Evolutionary conservation across 768 basidiomycete genomes (phyloP).

Genomic region (Rhodotorula paludigena): DNA sequence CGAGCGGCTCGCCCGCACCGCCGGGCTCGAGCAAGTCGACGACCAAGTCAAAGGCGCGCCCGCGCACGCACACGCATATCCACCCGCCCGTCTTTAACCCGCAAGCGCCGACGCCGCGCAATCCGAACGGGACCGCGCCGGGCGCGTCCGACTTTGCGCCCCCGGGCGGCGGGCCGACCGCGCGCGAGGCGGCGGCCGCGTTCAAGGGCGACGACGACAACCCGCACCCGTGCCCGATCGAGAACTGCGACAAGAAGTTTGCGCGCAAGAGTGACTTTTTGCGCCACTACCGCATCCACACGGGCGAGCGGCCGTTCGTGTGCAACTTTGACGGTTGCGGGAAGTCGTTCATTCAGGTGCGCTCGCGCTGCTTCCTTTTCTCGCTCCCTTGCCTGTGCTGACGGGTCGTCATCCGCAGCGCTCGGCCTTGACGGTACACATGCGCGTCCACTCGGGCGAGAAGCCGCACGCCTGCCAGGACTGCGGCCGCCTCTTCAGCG

Average conservation of each 20-base stretch:
- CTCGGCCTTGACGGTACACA: constrained; percentile 80
- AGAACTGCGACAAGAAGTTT: constrained; percentile 70
- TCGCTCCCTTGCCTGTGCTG: too few relatives aligned
- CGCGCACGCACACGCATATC: background rate
- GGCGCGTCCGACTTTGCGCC: constrained; percentile 32
- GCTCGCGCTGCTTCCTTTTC: constrained; percentile 11
- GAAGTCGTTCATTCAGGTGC: constrained; percentile 86
- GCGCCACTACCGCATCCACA: constrained; percentile 83
- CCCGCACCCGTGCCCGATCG: constrained; percentile 33
- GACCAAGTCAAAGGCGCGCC: constrained; percentile 1
- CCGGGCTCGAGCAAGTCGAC: background rate
- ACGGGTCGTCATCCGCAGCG: constrained; percentile 56
- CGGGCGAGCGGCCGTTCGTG: constrained; percentile 78
- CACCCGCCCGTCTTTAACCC: constrained; percentile 23
- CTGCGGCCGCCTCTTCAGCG: constrained; percentile 78
- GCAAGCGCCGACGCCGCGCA: constrained; percentile 28
- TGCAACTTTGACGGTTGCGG: constrained; percentile 68
- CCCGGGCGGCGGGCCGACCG: constrained; percentile 27
- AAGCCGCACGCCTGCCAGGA: constrained; percentile 85
- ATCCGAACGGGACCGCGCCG: constrained; percentile 32
- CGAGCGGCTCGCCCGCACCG: constrained; percentile 4
- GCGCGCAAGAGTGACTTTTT: constrained; percentile 75
- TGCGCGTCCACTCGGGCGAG: constrained; percentile 82
- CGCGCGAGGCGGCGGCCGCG: constrained; percentile 24
- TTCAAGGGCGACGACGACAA: constrained; percentile 35